These are phyloP conservation scores for Candida maesae DNA, from an alignment of 805 yeast genomes.

Conservation along the genomic window DNA sequence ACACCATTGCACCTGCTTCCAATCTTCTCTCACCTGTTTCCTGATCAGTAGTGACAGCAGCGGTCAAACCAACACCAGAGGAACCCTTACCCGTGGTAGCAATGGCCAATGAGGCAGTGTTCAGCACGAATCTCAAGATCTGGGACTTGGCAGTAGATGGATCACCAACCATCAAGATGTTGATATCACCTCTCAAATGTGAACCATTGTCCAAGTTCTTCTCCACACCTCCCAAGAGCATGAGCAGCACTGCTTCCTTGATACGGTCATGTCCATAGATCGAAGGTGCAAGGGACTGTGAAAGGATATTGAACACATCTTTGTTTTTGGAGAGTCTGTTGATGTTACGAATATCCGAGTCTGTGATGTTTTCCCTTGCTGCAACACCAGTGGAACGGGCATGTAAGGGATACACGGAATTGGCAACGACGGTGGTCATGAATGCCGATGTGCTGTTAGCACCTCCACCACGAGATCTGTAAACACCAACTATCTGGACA, in stretches of 20 bases:
- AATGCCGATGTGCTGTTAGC: constrained; percentile 58
- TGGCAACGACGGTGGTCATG: constrained; percentile 79
- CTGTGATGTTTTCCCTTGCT: constrained; percentile 63
- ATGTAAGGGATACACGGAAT: constrained; percentile 84
- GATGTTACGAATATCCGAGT: constrained; percentile 81
- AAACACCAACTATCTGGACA: constrained; percentile 90
- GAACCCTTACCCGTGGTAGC: constrained; percentile 99
- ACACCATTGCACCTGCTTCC: constrained; percentile 99
- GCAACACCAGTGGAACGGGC: constrained; percentile 86
- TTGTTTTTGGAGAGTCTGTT: constrained; percentile 68
- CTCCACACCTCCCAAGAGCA: constrained; percentile 92
- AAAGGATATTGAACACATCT: constrained; percentile 70
- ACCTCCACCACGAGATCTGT: constrained; percentile 82
- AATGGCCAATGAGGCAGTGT: constrained; percentile 92
- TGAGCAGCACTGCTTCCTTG: constrained; percentile 84
- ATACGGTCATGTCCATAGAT: constrained; percentile 91
- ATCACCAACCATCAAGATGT: constrained; percentile 95
- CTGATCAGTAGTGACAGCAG: constrained; percentile 94
- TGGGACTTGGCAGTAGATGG: constrained; percentile 99
- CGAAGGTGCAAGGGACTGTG: constrained; percentile 91
- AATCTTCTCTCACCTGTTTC: constrained; percentile 96
- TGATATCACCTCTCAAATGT: constrained; percentile 97
- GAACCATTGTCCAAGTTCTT: constrained; percentile 93
- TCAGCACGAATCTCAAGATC: constrained; percentile 86
- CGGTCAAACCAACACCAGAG: constrained; percentile 99